Base-by-base conservation (phyloP, 2,329 filamentous ascomycete genomes). In the Aspergillus pseudotamarii region DNA sequence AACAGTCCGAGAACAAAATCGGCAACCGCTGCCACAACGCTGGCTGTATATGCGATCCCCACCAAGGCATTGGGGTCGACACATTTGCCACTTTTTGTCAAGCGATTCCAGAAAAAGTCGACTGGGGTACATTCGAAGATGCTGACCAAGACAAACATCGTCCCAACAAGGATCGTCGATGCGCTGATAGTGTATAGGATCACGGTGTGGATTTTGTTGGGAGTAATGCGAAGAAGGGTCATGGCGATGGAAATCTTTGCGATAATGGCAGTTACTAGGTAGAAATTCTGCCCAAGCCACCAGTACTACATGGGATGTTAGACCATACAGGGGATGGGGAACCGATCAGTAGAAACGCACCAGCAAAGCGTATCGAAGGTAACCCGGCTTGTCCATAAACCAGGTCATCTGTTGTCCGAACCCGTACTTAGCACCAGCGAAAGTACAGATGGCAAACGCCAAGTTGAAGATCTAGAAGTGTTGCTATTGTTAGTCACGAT, bases 81-180 rank as follows among this genome's bases (percentile, higher is more conserved):
- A n/a, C 51, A 55, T 55, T 38, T 55, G 11, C 51, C 51, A 19
- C 16, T 55, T 32, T 55, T 55, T 6, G 51, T 41, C 21, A 23
- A 23, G 14, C 51, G 51, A 34, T 55, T 55, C 51, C 51, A 55
- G 51, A 55, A 55, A 38, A 38, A 55, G 32, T 55, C 51, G 51
- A 55, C 51, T 9, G 51, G 51, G 3, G 51, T 55, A 26, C 51
- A 55, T 21, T 38, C 51, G 21, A 55, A 55, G 11, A 55, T 38
- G 34, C 32, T 55, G 32, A 55, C 32, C n/a, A 55, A 8, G 32
- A 55, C 11, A 19, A 55, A 55, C 32, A 55, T 38, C 32, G 11
- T 9, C 9, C 51, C 51, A 21, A 55, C 32, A 55, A 55, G 51
- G 32, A 55, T 3, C 12, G 51, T 55, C n/a, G 41, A 23, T 5